Conservation (phyloP, 768 basidiomycete genomes). For the Leccinum subtestaceum region DNA sequence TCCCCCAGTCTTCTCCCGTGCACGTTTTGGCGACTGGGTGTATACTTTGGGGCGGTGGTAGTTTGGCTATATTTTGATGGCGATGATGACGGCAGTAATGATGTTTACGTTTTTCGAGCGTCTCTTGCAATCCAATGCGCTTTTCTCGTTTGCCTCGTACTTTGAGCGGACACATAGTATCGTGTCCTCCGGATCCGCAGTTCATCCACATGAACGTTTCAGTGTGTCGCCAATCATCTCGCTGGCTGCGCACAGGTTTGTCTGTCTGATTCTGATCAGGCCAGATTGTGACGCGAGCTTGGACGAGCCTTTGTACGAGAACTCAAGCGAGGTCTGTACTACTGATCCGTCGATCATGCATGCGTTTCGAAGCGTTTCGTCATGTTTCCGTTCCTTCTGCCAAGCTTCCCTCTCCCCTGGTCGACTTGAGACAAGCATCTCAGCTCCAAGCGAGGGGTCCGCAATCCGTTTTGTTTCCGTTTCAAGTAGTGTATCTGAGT, state of each 20-base stretch:
- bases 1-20: constrained; percentile 4
- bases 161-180: neutral
- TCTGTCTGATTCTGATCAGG: no score
- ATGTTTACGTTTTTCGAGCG: neutral
- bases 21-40: neutral
- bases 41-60: neutral
- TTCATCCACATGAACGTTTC: neutral
- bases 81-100: neutral
- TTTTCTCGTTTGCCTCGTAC: neutral
- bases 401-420: neutral
- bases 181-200: neutral
- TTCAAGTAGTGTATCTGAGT: neutral
- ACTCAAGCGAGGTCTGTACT: neutral
- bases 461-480: neutral
- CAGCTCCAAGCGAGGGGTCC: neutral
- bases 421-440: neutral
- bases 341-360: neutral
- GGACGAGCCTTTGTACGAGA: no score
- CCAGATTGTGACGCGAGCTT: neutral
- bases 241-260: neutral
- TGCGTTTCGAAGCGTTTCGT: neutral
- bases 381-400: neutral
- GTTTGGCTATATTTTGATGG: neutral
- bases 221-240: neutral
- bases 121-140: neutral